These are phyloP conservation scores for Sarocladium strictum DNA, from an alignment of 2,329 filamentous ascomycete species.

Conservation along the genomic window DNA sequence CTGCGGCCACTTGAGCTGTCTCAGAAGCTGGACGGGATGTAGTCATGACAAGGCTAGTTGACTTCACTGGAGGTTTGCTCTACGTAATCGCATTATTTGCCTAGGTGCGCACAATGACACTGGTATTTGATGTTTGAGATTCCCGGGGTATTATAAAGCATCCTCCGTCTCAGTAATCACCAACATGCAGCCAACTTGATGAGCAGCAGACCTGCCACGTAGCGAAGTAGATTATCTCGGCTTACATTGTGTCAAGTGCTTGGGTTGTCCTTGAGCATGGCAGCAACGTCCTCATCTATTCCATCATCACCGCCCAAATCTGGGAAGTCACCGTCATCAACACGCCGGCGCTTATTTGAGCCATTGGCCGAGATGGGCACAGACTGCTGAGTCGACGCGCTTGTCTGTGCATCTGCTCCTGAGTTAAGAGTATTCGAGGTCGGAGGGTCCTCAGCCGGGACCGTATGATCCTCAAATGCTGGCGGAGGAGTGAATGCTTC, in stretches of 20 bases:
- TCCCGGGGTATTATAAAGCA: too few relatives aligned
- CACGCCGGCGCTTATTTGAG: constrained; percentile 49
- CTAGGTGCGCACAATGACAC: not conserved
- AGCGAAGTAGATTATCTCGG: not conserved
- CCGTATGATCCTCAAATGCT: constrained; percentile 12
- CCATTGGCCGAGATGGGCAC: constrained; percentile 45
- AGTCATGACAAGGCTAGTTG: not conserved
- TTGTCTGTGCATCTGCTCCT: constrained; percentile 12
- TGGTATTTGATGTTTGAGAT: too few relatives aligned
- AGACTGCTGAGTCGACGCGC: constrained; percentile 38
- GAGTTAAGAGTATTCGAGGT: constrained; percentile 32
- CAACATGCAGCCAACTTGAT: too few relatives aligned
- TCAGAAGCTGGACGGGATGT: not conserved
- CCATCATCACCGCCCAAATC: constrained; percentile 49
- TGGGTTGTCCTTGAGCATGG: constrained; percentile 41
- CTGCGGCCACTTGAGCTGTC: not conserved
- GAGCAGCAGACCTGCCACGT: too few relatives aligned
- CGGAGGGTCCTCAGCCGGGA: constrained; percentile 17
- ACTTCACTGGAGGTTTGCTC: not conserved
- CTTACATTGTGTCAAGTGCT: not conserved
- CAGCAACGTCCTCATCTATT: constrained; percentile 51
- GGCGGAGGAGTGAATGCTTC: constrained; percentile 15
- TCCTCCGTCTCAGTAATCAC: too few relatives aligned
- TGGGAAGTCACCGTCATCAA: constrained; percentile 49
- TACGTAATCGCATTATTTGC: not conserved